Evolutionary conservation across 2,329 filamentous ascomycete genomes (phyloP).

Genomic region (Pleochaeta shiraiana): DNA sequence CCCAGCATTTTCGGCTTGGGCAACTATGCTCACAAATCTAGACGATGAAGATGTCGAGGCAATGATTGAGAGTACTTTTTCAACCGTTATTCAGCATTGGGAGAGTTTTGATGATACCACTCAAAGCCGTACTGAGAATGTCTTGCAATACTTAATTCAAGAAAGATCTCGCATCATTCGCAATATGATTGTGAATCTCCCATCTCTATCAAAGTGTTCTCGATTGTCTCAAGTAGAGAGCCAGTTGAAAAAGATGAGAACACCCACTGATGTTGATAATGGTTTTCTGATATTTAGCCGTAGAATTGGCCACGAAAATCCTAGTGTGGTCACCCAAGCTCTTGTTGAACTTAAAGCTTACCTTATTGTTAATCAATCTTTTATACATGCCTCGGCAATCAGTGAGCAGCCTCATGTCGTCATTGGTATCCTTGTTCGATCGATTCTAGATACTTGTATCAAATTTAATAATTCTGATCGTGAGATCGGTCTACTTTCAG

Average conservation of each 20-base stretch:
- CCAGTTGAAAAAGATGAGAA: conserved; percentile 41
- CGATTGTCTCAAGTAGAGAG: conserved; percentile 45
- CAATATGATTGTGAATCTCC: conserved; percentile 51
- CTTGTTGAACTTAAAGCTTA: conserved; percentile 56
- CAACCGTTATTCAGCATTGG: conserved; percentile 73
- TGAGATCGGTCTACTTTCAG: conserved; percentile 50
- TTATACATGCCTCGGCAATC: conserved; percentile 56
- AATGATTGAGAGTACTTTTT: conserved; percentile 74
- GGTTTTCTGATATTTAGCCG: conserved; percentile 48
- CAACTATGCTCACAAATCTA: conserved; percentile 50
- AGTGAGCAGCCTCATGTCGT: conserved; percentile 67
- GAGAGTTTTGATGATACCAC: conserved; percentile 35
- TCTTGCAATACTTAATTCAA: conserved; percentile 30
- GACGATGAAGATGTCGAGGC: conserved; percentile 58
- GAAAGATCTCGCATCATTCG: conserved; percentile 27
- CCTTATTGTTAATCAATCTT: conserved; percentile 49
- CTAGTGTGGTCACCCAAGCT: conserved; percentile 64
- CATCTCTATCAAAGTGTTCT: conserved; percentile 51
- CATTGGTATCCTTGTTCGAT: conserved; percentile 47
- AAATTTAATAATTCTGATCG: conserved; percentile 49
- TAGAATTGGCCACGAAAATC: conserved; percentile 63
- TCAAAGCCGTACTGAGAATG: conserved; percentile 33
- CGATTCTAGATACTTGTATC: conserved; percentile 66
- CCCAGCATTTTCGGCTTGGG: conserved; percentile 67
- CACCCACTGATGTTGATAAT: conserved; percentile 40